A percentile compares a stretch with the other conserved stretches of the same genome.
Conservation (phyloP, 2,329 filamentous ascomycete species). For the Aspergillus novoparasiticus region DNA sequence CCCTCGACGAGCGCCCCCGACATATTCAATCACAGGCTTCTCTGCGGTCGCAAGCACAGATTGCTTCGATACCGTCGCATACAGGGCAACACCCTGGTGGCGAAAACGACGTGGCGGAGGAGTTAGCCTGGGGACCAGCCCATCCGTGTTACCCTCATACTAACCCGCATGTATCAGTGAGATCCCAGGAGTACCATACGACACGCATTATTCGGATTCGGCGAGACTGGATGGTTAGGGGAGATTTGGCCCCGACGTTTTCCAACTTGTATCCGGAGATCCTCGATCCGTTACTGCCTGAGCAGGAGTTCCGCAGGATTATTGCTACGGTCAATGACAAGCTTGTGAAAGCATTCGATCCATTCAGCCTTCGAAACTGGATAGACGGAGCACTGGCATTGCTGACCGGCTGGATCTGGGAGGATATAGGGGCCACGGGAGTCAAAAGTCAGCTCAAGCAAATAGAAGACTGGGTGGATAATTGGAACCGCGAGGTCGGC, state of each 20-base stretch:
- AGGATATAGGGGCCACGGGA: slow-evolving; percentile 78
- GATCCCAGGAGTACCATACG: slow-evolving; percentile 71
- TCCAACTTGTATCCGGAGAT: slow-evolving; percentile 97
- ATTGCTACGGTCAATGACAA: slow-evolving; percentile 81
- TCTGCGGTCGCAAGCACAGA: slow-evolving; percentile 43
- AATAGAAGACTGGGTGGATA: slow-evolving; percentile 80
- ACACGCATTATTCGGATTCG: slow-evolving; percentile 91
- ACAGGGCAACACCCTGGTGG: slow-evolving; percentile 35
- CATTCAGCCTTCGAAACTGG: slow-evolving; percentile 74
- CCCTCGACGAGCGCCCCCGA: slow-evolving; percentile 32
- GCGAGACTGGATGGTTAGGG: slow-evolving; percentile 86
- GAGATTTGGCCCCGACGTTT: slow-evolving; percentile 89
- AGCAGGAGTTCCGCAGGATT: slow-evolving; percentile 81
- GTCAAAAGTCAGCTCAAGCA: slow-evolving; percentile 71
- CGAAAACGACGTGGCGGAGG: slow-evolving; percentile 63
- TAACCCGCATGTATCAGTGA: slow-evolving; percentile 83
- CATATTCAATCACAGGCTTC: slow-evolving; percentile 46
- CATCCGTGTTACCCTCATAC: slow-evolving; percentile 94
- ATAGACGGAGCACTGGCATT: slow-evolving; percentile 78
- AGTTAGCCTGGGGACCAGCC: slow-evolving; percentile 85
- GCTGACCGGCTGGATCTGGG: slow-evolving; percentile 91
- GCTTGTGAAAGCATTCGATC: slow-evolving; percentile 76
- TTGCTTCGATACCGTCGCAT: slow-evolving; percentile 42
- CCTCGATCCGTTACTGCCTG: slow-evolving; percentile 79
- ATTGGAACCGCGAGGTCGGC: slow-evolving; percentile 76